Evolutionary conservation across 2,329 filamentous ascomycete species (phyloP), one percentile per base, ranked within the genome.

Genomic region (Neofusicoccum cordaticola): DNA sequence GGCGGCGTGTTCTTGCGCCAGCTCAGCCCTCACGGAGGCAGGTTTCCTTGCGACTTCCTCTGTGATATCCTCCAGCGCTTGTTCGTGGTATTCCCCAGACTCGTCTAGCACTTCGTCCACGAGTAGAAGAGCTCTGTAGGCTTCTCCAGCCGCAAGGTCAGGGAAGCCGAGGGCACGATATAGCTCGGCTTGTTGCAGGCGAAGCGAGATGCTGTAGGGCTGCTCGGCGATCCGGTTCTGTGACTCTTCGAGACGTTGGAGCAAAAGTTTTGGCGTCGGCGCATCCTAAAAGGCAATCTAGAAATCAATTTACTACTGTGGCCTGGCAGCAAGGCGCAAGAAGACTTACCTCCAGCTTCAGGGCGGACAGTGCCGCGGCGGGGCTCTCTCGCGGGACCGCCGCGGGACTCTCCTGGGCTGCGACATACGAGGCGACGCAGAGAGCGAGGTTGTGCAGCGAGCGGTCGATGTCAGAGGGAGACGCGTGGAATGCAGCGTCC

Each of bases 61-160:
- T 8, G 7, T 72, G 53, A 89, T 76, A 9, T 84, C 81, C 60
- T 86, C 84, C 6, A 83, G 69, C 8, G 89, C 88, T 69, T 85
- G 80, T 15, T 92, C 87, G 73, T 95, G 89, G 71, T 93, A 96
- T 76, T 97, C 92, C 69, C 91, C 93, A 44, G 86, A 85, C 67
- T 94, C 90, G 63, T 95, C 89, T 68, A 84, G 78, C 41, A 92
- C 85, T 69, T 95, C 92, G 73, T 98, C 94, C 15, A 90, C 85
- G 52, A 99, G 81, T 3, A 97, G 85, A n/a, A 98, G 83, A 1
- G 93, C 93, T 63, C 90, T 89, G 75, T 98, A 98, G 4, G 92
- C 92, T 81, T 97, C 93, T 39, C 92, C 92, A 11, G 90, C 89
- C 4, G 93, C 93, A 44, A 99, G 85, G 75, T 99, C 95, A 0